These are phyloP conservation scores for Metahyphopichia silvanorum DNA, from an alignment of 805 yeast genomes.

Conservation along the genomic window DNA sequence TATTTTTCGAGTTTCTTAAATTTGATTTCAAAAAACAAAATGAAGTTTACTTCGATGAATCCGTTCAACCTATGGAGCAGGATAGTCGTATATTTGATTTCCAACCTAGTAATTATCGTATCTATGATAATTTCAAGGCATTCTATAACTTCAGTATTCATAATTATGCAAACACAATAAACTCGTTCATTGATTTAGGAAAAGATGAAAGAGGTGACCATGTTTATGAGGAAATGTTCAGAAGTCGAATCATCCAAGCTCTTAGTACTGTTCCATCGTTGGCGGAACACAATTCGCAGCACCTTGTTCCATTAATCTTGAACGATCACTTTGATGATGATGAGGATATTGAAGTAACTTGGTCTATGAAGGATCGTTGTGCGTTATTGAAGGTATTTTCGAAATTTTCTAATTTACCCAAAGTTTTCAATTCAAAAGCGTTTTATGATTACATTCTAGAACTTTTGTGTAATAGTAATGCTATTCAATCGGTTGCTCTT, in stretches of 20 bases:
- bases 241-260: constrained; percentile 57
- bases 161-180: constrained; percentile 28
- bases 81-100: constrained; percentile 23
- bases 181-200: constrained; percentile 36
- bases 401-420: constrained; percentile 60
- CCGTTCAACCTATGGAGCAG: constrained; percentile 2
- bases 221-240: constrained; percentile 41
- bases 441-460: constrained; percentile 52
- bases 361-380: constrained; percentile 54
- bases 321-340: constrained; percentile 15
- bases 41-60: constrained; percentile 8
- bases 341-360: constrained; percentile 13
- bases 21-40: constrained; percentile 17
- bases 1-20: constrained; percentile 35
- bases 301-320: constrained; percentile 57
- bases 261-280: constrained; percentile 57
- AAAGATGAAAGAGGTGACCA: constrained; percentile 33
- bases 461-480: constrained; percentile 60
- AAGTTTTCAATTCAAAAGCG: constrained; percentile 48
- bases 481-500: constrained; percentile 71
- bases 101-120: constrained; percentile 44
- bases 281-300: constrained; percentile 62
- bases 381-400: constrained; percentile 60
- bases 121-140: constrained; percentile 37
- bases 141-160: constrained; percentile 16